Conservation (phyloP, 176 grass and related monocot species). For the Musa itinerans region DNA sequence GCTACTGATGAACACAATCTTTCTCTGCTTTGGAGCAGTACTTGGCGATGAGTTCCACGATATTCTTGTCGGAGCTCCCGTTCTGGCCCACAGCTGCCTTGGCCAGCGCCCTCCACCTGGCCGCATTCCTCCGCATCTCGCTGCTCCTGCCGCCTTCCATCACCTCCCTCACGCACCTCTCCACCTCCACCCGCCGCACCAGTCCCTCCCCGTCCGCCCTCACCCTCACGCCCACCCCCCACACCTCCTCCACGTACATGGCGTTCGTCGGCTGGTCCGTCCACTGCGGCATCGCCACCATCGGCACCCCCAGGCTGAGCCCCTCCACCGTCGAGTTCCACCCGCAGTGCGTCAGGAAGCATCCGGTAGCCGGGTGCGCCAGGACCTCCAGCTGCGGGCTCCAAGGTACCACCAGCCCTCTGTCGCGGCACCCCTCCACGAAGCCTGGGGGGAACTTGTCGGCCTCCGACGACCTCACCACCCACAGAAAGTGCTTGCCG, state of each 20-base stretch:
- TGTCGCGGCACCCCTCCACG: neutral
- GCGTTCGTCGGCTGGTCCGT: conserved; percentile 84
- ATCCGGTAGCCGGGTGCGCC: conserved; percentile 49
- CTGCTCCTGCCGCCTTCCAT: conserved; percentile 22
- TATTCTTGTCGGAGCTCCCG: conserved; percentile 47
- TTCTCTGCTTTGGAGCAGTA: conserved; percentile 2
- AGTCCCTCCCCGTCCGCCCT: conserved; percentile 13
- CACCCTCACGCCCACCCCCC: conserved; percentile 44
- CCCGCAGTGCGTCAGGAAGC: conserved; percentile 76
- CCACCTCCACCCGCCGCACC: conserved; percentile 28
- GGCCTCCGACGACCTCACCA: conserved; percentile 44
- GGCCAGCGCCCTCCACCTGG: conserved; percentile 29
- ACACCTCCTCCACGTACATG: conserved; percentile 61
- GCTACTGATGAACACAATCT: neutral
- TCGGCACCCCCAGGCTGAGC: conserved; percentile 25
- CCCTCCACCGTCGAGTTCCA: conserved; percentile 78
- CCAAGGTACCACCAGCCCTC: conserved; percentile 45
- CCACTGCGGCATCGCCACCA: conserved; percentile 69
- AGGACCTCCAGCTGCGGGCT: conserved; percentile 70
- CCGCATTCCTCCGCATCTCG: conserved; percentile 18
- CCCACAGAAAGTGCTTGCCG: conserved; percentile 53
- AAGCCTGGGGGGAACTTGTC: conserved; percentile 44
- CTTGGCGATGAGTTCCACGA: conserved; percentile 28
- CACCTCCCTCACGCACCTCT: conserved; percentile 40
- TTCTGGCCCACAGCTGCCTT: conserved; percentile 26